Evolutionary conservation across 805 yeast species (phyloP), one percentile per base, ranked within the genome.

Genomic region (Zygoascus biomembranicola): DNA sequence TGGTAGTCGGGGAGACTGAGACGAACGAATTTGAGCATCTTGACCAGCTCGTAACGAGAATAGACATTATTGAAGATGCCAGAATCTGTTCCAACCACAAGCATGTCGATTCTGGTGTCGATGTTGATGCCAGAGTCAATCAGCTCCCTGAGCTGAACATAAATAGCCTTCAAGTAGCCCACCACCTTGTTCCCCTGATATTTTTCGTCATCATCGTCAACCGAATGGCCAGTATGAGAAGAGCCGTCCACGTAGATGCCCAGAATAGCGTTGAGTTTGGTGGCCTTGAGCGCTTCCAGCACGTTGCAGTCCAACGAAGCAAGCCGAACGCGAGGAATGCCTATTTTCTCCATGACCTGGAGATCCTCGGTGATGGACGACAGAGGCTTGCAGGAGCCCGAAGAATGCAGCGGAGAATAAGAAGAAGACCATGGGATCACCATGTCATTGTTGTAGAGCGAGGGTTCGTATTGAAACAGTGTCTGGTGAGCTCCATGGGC

Each of bases 371-470:
- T 43, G 31, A 60, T 54, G 14, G 41, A 37, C 8, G 23, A n/a
- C 13, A 41, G 28, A 9, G 59, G 55, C 50, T 59, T 60, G 49
- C 63, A 60, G 6, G 37, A 42, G 23, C 62, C 63, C 2, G 16
- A 32, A 9, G 37, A 45, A 8, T 57, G 54, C 32, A 43, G 54
- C n/a, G 63, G 62, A 8, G 62, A 55, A 45, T 60, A 60, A 10
- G 60, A 23, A 18, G 57, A 55, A n/a, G 56, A 59, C 62, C 62
- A 60, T 8, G 63, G 63, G 2, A 59, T 44, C 10, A 57, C 53
- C 55, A 55, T 49, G 8, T 56, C 59, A 28, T 26, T 18, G 16
- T 32, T 39, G 32, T 42, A 18, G 13, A 42, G 20, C 4, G 13
- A 13, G 9, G 39, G 16, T 11, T 35, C 39, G 5, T n/a, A 35